Percentiles rank a stretch among this genome's conserved stretches.
These are phyloP conservation scores for Ceratobasidium theobromae DNA, from an alignment of 1,284 basidiomycete species.

Conservation along the genomic window DNA sequence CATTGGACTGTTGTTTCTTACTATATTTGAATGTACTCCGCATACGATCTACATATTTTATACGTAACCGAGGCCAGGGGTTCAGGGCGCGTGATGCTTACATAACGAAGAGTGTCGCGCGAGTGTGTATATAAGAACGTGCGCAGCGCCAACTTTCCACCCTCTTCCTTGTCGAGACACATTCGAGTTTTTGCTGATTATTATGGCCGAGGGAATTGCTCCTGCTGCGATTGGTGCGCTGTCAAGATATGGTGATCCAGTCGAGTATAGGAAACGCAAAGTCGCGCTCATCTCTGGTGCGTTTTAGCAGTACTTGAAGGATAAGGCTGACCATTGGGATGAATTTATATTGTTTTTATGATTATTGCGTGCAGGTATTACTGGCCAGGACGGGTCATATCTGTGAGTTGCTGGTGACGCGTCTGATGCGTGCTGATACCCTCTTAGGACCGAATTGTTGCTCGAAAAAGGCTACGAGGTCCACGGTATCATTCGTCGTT, in stretches of 20 bases:
- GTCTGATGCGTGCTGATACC: constrained; percentile 36
- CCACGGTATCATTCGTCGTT: constrained; percentile 90
- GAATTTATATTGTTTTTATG: not conserved
- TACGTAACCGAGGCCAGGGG: not conserved
- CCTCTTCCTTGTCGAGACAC: not conserved
- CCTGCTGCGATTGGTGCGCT: constrained; percentile 28
- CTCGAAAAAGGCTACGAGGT: constrained; percentile 87
- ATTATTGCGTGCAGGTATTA: constrained; percentile 62
- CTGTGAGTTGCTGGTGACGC: constrained; percentile 52
- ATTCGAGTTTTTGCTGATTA: not conserved
- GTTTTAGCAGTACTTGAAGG: constrained; percentile 37
- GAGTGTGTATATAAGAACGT: constrained; percentile 1
- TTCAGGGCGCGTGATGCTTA: constrained; percentile 12
- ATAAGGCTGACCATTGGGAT: no score
- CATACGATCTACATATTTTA: not conserved
- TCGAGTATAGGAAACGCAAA: constrained; percentile 81
- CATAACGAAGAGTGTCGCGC: not conserved
- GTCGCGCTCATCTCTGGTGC: constrained; percentile 85
- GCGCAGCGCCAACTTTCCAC: constrained; percentile 1
- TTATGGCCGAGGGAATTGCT: not conserved
- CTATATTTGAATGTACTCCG: not conserved
- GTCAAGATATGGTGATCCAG: constrained; percentile 45
- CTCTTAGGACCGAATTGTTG: constrained; percentile 73
- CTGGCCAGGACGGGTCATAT: constrained; percentile 90
- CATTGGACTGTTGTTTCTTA: constrained; percentile 1